phyloP scores from a whole-genome alignment of 306 rosid genomes.

The Pterocarpus macrocarpus region DNA sequence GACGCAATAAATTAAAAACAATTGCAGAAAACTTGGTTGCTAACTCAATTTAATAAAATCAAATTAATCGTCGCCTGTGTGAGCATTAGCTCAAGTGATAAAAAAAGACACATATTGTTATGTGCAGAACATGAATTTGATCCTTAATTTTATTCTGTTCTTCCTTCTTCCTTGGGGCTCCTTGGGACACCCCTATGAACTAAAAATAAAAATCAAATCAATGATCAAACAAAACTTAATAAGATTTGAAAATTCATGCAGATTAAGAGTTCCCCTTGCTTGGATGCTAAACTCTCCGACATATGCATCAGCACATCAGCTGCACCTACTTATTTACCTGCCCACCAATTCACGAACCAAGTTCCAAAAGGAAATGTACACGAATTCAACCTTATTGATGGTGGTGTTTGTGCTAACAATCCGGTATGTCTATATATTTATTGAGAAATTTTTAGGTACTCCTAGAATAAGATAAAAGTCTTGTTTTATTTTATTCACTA shows the following conservation, averaged over 20 bases:
- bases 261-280: constrained; percentile 40
- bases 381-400: constrained; percentile 73
- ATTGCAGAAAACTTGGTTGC: not conserved
- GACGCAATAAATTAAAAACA: not conserved
- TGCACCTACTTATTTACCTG: constrained; percentile 65
- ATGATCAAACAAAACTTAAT: too few species aligned
- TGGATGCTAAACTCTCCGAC: constrained; percentile 61
- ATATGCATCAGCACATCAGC: constrained; percentile 69
- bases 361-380: constrained; percentile 31
- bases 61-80: too few species aligned
- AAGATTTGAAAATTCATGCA: not conserved
- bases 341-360: constrained; percentile 53
- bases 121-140: too few species aligned
- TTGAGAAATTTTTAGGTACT: too few species aligned
- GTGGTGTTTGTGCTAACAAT: constrained; percentile 72
- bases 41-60: too few species aligned
- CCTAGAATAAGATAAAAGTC: too few species aligned
- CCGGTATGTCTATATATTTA: constrained; percentile 52
- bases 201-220: too few species aligned
- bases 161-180: too few species aligned
- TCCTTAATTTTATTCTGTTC: not conserved
- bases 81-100: too few species aligned
- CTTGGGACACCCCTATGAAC: too few species aligned
- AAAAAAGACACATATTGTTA: too few species aligned
- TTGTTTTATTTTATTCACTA: too few species aligned